These are phyloP conservation scores for Senna siamea DNA, from an alignment of 306 rosid species.

Conservation along the genomic window DNA sequence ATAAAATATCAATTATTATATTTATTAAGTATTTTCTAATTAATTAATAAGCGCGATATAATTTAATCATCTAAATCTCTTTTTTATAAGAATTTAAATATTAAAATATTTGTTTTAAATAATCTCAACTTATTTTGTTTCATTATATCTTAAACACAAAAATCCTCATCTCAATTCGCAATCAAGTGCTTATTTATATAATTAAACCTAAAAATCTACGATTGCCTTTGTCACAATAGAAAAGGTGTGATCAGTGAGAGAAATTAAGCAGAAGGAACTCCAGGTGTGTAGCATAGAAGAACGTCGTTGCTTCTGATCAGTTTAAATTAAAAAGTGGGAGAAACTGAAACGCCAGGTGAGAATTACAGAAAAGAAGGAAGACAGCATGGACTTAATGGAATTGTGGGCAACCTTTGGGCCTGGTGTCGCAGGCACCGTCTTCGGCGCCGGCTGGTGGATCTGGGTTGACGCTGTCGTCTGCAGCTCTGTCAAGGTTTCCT, in stretches of 20 bases:
- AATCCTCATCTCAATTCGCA: too few species aligned
- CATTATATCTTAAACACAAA: too few species aligned
- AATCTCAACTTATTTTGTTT: too few species aligned
- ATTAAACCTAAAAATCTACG: too few species aligned
- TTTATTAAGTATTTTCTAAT: too few species aligned
- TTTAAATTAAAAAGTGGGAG: background rate
- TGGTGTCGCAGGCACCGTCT: slow-evolving; percentile 66
- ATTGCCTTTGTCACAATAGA: too few species aligned
- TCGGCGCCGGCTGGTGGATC: slow-evolving; percentile 83
- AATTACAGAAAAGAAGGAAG: background rate
- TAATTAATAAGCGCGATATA: too few species aligned
- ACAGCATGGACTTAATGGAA: slow-evolving; percentile 58
- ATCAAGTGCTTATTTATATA: too few species aligned
- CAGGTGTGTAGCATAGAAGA: background rate
- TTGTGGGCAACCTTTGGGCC: slow-evolving; percentile 78
- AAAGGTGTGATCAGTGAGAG: background rate
- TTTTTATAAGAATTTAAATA: too few species aligned
- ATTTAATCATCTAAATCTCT: too few species aligned
- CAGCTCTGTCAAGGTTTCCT: slow-evolving; percentile 67
- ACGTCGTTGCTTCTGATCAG: background rate
- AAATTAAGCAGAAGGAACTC: background rate
- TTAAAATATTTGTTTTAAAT: too few species aligned
- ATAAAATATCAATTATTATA: too few species aligned
- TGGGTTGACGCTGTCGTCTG: slow-evolving; percentile 84
- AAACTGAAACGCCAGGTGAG: background rate